Conservation (phyloP, 1,284 basidiomycete genomes). For the Coniferiporia weirii region DNA sequence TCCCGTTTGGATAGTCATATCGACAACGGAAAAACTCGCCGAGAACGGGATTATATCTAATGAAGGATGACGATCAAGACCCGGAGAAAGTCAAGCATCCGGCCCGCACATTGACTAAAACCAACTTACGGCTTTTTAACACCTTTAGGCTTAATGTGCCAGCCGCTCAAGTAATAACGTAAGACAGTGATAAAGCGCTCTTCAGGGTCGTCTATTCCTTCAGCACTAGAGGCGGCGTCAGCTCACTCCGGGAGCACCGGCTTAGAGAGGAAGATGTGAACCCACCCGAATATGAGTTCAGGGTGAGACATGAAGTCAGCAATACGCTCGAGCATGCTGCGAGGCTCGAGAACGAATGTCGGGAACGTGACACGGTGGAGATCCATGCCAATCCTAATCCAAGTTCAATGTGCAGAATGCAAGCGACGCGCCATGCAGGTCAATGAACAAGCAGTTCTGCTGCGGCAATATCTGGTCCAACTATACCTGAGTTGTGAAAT, state of each 20-base stretch:
- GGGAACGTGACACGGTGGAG: conserved; percentile 89
- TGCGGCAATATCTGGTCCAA: background rate
- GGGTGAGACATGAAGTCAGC: conserved; percentile 99
- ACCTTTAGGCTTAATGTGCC: conserved; percentile 99
- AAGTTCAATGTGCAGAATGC: background rate
- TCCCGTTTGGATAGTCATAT: conserved; percentile 90
- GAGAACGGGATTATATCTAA: conserved; percentile 91
- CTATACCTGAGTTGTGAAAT: conserved; percentile 78
- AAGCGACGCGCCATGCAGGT: background rate
- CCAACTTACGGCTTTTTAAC: conserved; percentile 93
- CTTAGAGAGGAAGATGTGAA: conserved; percentile 24
- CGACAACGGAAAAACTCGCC: conserved; percentile 98
- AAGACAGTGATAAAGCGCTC: conserved; percentile 90
- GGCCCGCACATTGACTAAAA: conserved; percentile 6
- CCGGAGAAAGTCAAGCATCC: conserved; percentile 17
- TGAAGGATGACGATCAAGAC: background rate
- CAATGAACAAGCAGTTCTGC: background rate
- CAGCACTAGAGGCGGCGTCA: conserved; percentile 47
- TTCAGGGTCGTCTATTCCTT: conserved; percentile 72
- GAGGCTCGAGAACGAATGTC: conserved; percentile 91
- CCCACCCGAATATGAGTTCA: conserved; percentile 93
- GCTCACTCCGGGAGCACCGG: conserved; percentile 1
- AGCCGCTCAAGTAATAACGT: conserved; percentile 96
- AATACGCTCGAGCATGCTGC: conserved; percentile 92
- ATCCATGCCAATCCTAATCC: conserved; percentile 85